Evolutionary conservation across 345 rosid species (phyloP).

Genomic region (Populus euphratica): DNA sequence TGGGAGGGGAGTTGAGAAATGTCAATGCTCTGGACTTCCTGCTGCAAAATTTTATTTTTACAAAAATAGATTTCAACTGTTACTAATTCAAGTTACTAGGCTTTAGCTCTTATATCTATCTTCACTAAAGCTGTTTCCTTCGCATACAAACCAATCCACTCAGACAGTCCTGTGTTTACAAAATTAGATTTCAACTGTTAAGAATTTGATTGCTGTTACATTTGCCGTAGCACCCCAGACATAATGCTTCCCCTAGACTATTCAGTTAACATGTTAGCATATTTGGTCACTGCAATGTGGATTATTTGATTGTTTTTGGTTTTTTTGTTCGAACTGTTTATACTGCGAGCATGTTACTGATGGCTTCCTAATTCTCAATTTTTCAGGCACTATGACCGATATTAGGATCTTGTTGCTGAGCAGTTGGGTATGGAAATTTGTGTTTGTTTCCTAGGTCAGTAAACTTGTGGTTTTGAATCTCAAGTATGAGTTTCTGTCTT

Average conservation of each 20-base stretch:
- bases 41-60: not conserved
- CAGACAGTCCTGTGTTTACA: not conserved
- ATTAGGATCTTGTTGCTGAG: constrained; percentile 27
- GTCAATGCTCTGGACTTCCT: not conserved
- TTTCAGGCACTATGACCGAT: constrained; percentile 49
- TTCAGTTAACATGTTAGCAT: not conserved
- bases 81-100: not conserved
- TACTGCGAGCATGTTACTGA: not conserved
- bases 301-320: not conserved
- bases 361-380: not conserved
- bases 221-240: not conserved
- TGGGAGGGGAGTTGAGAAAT: not conserved
- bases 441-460: constrained; percentile 10
- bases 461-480: constrained; percentile 11
- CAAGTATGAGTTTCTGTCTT: constrained; percentile 14
- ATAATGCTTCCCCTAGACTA: not conserved
- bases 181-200: not conserved
- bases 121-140: not conserved
- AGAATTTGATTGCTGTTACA: not conserved
- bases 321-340: not conserved
- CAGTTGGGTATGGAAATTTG: constrained; percentile 9
- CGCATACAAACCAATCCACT: not conserved
- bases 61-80: not conserved
- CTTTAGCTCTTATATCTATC: not conserved
- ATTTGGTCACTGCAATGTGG: not conserved